phyloP scores from a whole-genome alignment of 441 rosid genomes.

The Kokia cookei region DNA sequence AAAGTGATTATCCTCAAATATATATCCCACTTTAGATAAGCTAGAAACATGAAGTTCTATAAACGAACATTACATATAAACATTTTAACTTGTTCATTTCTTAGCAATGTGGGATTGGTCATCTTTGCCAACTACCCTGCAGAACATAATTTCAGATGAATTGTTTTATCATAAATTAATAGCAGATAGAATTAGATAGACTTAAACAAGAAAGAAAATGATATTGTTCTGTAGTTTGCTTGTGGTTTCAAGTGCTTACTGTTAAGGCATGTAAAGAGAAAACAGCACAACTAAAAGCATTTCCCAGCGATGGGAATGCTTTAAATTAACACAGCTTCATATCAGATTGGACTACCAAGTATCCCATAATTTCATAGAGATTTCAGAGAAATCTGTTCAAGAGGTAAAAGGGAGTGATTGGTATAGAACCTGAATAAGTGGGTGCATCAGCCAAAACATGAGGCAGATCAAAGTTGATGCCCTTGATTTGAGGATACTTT shows the following conservation, averaged over 20 bases:
- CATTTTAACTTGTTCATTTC: no score
- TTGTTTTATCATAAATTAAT: background rate
- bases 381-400: background rate
- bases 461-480: conserved; percentile 28
- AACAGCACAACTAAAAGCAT: background rate
- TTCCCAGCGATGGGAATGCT: background rate
- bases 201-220: background rate
- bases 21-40: no score
- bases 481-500: conserved; percentile 26
- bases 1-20: no score
- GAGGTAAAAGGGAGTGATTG: background rate
- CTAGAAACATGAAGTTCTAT: no score
- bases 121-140: no score
- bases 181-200: background rate
- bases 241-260: background rate
- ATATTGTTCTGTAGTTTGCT: background rate
- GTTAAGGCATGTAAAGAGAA: background rate
- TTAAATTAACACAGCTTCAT: background rate
- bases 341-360: background rate
- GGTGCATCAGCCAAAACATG: conserved; percentile 30
- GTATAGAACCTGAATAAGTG: conserved; percentile 12
- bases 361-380: background rate
- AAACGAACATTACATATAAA: no score
- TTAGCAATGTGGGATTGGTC: no score
- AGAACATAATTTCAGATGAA: background rate